Base-by-base conservation (phyloP, 805 yeast species). In the Metschnikowia hibisci region DNA sequence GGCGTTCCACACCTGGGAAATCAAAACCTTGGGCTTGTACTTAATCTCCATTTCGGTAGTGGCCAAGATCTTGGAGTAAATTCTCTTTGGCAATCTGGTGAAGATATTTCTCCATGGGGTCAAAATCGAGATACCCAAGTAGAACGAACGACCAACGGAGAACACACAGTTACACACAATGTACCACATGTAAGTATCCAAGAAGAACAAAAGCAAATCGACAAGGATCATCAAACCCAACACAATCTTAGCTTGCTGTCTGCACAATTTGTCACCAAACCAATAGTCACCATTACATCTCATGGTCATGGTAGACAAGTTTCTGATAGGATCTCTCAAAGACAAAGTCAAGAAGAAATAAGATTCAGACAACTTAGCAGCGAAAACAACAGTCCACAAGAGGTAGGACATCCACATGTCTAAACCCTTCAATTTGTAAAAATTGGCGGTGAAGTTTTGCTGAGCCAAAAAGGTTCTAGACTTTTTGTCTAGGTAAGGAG, bases 41-140 rank as follows among this genome's bases (percentile, higher is more conserved):
- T 93, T 91, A 64, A 91, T 88, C 74, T 93, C 98, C 99, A 95
- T 91, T 66, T 93, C 98, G 54, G 96, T 87, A 29, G 99, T 93
- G 36, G 98, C 98, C 70, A 93, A 80, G 54, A 93, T 84, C 80
- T 93, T 93, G 44, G 97, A 88, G 77, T 93, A 95, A 55, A 93
- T 88, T 82, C 99, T 88, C 82, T 93, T 93, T 64, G 99, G 99
- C 64, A 93, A 75, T 70, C 99, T 84, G 42, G 96, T 83, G 77
- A 91, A 93, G 57, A 93, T 90, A 67, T 95, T 93, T 81, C 98
- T 87, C 99, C 99, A 93, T 50, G 99, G 99, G 32, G 99, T 93
- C 76, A 90, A 81, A 54, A 93, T 91, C 35, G 99, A 93, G 58
- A 93, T 90, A 84, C 99, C 99, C 68, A 95, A 78, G 77, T 91